phyloP scores from a whole-genome alignment of 192 early-diverging fungal genomes.

The Coemansia sp. region DNA sequence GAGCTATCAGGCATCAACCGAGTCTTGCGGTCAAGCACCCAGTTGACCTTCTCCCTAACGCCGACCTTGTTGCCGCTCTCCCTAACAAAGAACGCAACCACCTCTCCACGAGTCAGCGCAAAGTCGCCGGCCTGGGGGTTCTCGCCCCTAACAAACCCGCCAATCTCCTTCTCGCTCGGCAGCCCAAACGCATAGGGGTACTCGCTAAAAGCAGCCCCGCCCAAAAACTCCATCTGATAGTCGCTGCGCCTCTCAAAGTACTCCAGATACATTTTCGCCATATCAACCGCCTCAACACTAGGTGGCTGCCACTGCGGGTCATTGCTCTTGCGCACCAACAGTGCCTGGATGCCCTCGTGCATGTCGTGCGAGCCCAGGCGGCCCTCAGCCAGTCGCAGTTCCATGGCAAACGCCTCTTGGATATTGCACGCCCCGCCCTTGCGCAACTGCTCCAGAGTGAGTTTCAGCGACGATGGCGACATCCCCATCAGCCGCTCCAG shows the following conservation, averaged over 20 bases:
- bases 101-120: conserved; percentile 55
- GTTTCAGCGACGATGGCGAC: conserved; percentile 87
- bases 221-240: conserved; percentile 35
- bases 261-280: conserved; percentile 49
- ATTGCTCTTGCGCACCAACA: conserved; percentile 67
- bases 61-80: conserved; percentile 66
- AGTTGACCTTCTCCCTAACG: conserved; percentile 62
- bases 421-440: conserved; percentile 66
- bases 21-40: conserved; percentile 24
- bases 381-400: conserved; percentile 76
- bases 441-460: conserved; percentile 82
- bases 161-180: conserved; percentile 67
- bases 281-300: conserved; percentile 53
- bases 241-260: conserved; percentile 55
- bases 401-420: conserved; percentile 80
- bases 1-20: conserved; percentile 8
- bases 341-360: conserved; percentile 80
- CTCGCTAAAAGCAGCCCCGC: conserved; percentile 39
- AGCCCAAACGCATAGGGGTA: conserved; percentile 67
- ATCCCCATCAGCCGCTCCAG: conserved; percentile 60
- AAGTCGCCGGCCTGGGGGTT: conserved; percentile 61
- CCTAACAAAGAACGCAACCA: conserved; percentile 61
- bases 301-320: conserved; percentile 70
- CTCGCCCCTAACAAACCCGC: conserved; percentile 62
- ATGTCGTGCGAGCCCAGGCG: conserved; percentile 81